phyloP scores from a whole-genome alignment of 192 early-diverging fungal genomes.

The Entophlyctis luteolus region DNA sequence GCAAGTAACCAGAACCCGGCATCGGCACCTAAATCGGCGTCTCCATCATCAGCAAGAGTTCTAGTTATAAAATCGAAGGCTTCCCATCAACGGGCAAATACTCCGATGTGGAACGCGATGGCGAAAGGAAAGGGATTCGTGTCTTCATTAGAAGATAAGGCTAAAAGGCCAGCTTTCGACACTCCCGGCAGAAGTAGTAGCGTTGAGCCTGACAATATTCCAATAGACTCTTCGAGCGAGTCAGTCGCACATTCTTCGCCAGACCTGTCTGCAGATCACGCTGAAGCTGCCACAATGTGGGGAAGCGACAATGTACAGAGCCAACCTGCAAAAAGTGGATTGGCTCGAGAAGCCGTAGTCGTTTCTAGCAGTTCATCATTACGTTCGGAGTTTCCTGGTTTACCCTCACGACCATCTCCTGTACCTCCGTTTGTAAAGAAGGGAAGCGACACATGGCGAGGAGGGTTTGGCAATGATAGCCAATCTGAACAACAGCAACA shows the following conservation, averaged over 20 bases:
- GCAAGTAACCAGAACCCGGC: no score
- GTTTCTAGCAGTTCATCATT: background rate
- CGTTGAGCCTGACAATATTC: conserved; percentile 12
- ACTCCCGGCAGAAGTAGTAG: conserved; percentile 3
- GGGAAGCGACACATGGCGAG: background rate
- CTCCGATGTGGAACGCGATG: conserved; percentile 11
- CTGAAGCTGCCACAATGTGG: background rate
- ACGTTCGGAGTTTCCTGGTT: background rate
- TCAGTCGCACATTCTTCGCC: background rate
- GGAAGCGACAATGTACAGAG: background rate
- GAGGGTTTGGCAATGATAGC: background rate
- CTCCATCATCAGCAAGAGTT: conserved; percentile 53
- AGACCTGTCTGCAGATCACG: background rate
- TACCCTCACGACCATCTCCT: background rate
- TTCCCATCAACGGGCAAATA: conserved; percentile 39
- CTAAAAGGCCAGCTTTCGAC: conserved; percentile 12
- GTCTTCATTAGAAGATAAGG: conserved; percentile 19
- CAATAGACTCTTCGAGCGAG: background rate
- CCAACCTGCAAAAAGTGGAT: no score
- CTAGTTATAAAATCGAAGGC: conserved; percentile 70
- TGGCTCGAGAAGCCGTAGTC: background rate
- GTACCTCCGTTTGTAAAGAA: background rate
- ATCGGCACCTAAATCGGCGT: conserved; percentile 26
- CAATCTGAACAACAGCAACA: background rate
- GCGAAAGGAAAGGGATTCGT: conserved; percentile 27